Evolutionary conservation across 441 rosid species (phyloP), one percentile per base, ranked within the genome.

Genomic region (Populus tomentosa): DNA sequence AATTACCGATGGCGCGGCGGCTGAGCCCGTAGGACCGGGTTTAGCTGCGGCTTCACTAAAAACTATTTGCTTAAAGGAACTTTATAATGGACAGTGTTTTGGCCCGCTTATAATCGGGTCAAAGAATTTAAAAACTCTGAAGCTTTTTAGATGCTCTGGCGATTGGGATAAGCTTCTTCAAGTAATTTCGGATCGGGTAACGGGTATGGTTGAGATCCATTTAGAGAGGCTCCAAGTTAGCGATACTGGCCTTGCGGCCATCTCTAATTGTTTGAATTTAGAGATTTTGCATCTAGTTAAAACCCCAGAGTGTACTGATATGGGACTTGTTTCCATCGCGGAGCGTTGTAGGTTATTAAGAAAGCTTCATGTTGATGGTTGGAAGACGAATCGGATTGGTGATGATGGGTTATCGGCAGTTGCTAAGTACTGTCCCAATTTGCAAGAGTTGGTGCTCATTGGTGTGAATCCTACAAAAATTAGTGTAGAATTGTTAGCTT

Each of bases 291-390:
- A 88, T 66, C 91, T 91, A 40, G 95, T 90, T 3, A 90, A 89
- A 77, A 91, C 94, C 42, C 92, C 89, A 0, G 94, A 89, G 32
- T 90, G 97, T 70, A 85, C 94, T 18, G 90, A 91, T 77, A 71
- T 53, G 2, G 94, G 97, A 74, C 79, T 91, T 7, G 80, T 73
- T 1, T 73, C 89, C 1, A 76, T 90, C 2, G 89, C 90, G 1
- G 90, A 87, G 79, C 80, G 88, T 0, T 93, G 97, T 75, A 90
- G 83, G 78, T 80, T 87, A 30, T 70, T 91, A 71, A 87, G 93
- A 73, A 93, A 91, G 89, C 92, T 93, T 79, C 89, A 91, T 80
- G 86, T 90, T 76, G 96, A 91, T 85, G 96, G 93, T 62, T 87
- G 88, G 86, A 91, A 89, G 80, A 87, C 91, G 0, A 87, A 90